Conservation (phyloP, 257 asterid species). For the Solanum phureja region DNA sequence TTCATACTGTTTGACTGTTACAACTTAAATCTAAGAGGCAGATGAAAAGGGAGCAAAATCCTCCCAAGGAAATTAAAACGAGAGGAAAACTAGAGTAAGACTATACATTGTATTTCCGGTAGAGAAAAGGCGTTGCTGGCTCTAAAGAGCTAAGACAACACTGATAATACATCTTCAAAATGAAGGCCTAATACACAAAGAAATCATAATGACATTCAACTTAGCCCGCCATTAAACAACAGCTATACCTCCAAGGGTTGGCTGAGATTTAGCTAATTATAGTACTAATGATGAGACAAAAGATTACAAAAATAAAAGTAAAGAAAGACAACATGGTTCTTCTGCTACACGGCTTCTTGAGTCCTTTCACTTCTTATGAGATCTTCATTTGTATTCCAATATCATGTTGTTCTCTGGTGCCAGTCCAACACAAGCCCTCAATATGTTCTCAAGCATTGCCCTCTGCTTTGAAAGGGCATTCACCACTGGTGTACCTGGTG, state of each 20-base stretch:
- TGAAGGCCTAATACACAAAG: neutral
- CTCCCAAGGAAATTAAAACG: neutral
- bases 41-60: neutral
- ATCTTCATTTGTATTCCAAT: slow-evolving; percentile 73
- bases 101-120: neutral
- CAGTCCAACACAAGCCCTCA: slow-evolving; percentile 97
- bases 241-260: neutral
- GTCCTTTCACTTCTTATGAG: neutral
- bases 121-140: neutral
- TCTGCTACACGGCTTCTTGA: neutral
- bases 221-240: neutral
- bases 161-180: neutral
- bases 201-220: neutral
- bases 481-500: slow-evolving; percentile 98
- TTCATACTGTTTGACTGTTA: neutral
- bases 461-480: slow-evolving; percentile 94
- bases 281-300: neutral
- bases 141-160: neutral
- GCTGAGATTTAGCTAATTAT: neutral
- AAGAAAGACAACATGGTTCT: neutral
- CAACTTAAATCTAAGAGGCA: neutral
- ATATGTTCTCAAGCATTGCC: slow-evolving; percentile 93
- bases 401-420: slow-evolving; percentile 99
- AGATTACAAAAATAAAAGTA: neutral
- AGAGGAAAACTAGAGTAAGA: neutral